A percentile compares a stretch with the other conserved stretches of the same genome.
Conservation (phyloP, 2,329 filamentous ascomycete genomes). For the Pleomassaria siparia region DNA sequence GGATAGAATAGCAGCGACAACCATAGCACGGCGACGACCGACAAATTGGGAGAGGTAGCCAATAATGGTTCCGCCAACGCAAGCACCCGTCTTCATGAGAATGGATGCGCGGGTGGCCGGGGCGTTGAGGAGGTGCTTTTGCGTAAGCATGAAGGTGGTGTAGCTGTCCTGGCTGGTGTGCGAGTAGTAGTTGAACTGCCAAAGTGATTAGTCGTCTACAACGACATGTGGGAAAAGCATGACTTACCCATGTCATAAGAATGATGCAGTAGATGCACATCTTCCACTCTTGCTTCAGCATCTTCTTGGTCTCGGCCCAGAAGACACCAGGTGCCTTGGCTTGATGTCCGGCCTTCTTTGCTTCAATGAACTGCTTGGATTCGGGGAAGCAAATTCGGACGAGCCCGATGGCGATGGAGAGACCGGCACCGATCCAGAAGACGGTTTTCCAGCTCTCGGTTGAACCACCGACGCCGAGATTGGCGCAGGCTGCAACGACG, state of each 20-base stretch:
- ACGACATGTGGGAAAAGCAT: background rate
- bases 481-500: slow-evolving; percentile 73
- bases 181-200: slow-evolving; percentile 62
- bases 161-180: slow-evolving; percentile 81
- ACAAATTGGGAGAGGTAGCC: slow-evolving; percentile 76
- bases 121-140: slow-evolving; percentile 68
- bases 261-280: slow-evolving; percentile 77
- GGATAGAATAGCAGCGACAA: slow-evolving; percentile 62
- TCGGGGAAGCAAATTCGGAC: slow-evolving; percentile 71
- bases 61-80: slow-evolving; percentile 70
- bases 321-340: slow-evolving; percentile 54
- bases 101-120: slow-evolving; percentile 74
- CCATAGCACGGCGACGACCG: slow-evolving; percentile 70
- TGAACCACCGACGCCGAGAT: slow-evolving; percentile 68
- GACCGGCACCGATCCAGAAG: slow-evolving; percentile 70
- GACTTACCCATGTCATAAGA: slow-evolving; percentile 67
- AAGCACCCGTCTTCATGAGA: slow-evolving; percentile 77
- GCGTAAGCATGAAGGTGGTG: slow-evolving; percentile 75
- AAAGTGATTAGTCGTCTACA: slow-evolving; percentile 11
- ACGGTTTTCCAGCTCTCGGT: slow-evolving; percentile 71
- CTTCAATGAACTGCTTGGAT: slow-evolving; percentile 72
- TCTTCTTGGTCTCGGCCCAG: slow-evolving; percentile 68
- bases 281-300: slow-evolving; percentile 72
- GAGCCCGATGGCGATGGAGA: slow-evolving; percentile 69
- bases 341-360: slow-evolving; percentile 62